phyloP scores from a whole-genome alignment of 768 basidiomycete genomes.

The Lepiota brunneoincarnata region DNA sequence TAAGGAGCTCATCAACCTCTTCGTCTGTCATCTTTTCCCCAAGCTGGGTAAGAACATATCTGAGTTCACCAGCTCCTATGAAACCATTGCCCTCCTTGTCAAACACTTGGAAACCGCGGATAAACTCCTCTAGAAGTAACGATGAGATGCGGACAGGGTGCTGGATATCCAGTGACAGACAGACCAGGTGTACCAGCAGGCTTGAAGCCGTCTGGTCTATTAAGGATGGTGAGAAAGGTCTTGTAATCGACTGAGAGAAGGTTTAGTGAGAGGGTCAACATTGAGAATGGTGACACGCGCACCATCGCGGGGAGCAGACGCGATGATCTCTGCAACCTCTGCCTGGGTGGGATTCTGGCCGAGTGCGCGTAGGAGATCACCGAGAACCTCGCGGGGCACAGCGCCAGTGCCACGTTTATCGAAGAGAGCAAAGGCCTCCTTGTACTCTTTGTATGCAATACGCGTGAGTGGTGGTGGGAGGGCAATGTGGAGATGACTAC shows the following conservation, averaged over 20 bases:
- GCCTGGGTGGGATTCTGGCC: constrained; percentile 99
- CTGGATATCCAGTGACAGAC: constrained; percentile 17
- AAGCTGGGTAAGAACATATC: constrained; percentile 92
- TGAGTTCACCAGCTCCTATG: constrained; percentile 88
- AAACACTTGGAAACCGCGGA: constrained; percentile 98
- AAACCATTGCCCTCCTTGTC: constrained; percentile 94
- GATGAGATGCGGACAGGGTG: not conserved
- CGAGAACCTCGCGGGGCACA: constrained; percentile 84
- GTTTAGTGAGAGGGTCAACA: constrained; percentile 1
- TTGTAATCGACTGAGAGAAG: constrained; percentile 78
- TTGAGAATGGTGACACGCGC: constrained; percentile 14
- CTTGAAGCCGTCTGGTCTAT: constrained; percentile 95
- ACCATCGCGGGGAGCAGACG: constrained; percentile 76
- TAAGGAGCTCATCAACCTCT: constrained; percentile 96
- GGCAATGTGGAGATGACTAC: constrained; percentile 9
- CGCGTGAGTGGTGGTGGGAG: not conserved
- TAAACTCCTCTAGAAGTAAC: constrained; percentile 75
- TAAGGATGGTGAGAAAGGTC: constrained; percentile 86
- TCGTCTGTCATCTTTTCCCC: constrained; percentile 99
- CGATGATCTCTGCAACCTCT: constrained; percentile 86
- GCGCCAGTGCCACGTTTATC: constrained; percentile 95
- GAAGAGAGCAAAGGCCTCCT: constrained; percentile 96
- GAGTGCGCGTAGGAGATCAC: constrained; percentile 89
- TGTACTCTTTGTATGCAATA: constrained; percentile 67
- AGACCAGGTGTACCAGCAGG: constrained; percentile 93